Evolutionary conservation across 148 eudicot species (phyloP), one percentile per base, ranked within the genome.

Genomic region (Rhododendron vialii): DNA sequence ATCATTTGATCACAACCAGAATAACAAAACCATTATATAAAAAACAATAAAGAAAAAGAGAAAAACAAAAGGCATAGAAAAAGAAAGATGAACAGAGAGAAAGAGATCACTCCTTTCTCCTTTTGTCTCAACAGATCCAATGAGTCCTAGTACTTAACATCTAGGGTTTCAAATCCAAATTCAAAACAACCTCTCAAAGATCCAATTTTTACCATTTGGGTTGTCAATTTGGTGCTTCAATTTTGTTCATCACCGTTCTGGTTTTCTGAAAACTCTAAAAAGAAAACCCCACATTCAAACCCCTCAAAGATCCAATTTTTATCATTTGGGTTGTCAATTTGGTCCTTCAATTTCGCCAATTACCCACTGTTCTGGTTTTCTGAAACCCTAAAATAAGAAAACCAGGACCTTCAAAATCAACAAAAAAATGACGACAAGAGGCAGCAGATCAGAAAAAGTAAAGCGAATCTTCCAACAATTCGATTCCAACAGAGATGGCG

Each of bases 391-490:
- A 22, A 69, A 65, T 4, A 71, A 13, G 41, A 5, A 36, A 76
- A 63, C 33, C 85, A 83, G 78, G 73, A 84, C 85, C 82, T 83
- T 71, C 15, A 67, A 26, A 59, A 59, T 59, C 65, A 50, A 69
- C 15, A 22, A 3, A 8, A 51, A 50, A 87, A 94, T 95, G 98
- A 87, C 94, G 81, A 90, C 92, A 11, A 89, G 97, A 51, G 98
- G 98, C 67, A 89, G 92, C 83, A 93, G 99, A 94, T 92, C 98
- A 78, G 98, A 94, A 89, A 97, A 97, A 69, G 99, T 97, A 14
- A 89, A 88, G 87, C 83, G 93, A 61, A 97, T 97, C 17, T 97
- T 97, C 92, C 90, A 90, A 75, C 96, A 97, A 90, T 97, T 97
- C 83, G 99, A 97, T 38, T 48, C 73, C 51, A 95, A 97, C 85